Conservation (phyloP, 768 basidiomycete species). For the Kwoniella europaea region DNA sequence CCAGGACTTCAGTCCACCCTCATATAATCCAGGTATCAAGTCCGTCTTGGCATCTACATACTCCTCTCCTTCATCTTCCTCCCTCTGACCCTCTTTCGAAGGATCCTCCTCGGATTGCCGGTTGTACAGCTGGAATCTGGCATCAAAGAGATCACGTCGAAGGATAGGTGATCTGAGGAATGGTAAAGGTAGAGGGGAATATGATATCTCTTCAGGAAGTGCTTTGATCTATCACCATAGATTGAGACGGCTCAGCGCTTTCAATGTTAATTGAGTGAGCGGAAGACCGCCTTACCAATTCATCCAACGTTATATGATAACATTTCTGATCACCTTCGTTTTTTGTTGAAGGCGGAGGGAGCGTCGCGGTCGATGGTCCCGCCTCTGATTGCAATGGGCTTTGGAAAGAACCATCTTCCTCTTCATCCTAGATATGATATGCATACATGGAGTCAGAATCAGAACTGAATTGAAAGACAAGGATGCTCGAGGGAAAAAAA, state of each 20-base stretch:
- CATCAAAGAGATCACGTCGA: conserved; percentile 90
- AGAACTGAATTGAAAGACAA: too few relatives aligned
- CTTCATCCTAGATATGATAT: conserved; percentile 17
- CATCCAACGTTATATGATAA: conserved; percentile 42
- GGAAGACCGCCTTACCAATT: conserved; percentile 43
- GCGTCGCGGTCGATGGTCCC: conserved; percentile 31
- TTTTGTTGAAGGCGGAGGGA: conserved; percentile 13
- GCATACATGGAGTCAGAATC: too few relatives aligned
- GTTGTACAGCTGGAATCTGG: conserved; percentile 77
- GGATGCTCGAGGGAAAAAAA: conserved; percentile 32
- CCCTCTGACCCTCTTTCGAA: conserved; percentile 13
- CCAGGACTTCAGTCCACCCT: conserved; percentile 98
- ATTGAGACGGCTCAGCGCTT: too few relatives aligned
- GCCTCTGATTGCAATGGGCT: conserved; percentile 19
- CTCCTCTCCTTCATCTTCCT: conserved; percentile 59
- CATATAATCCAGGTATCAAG: conserved; percentile 87
- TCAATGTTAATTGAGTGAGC: neutral
- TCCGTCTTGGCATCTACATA: conserved; percentile 70
- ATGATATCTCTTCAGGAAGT: conserved; percentile 77
- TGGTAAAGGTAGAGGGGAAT: conserved; percentile 71
- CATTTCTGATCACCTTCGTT: conserved; percentile 25
- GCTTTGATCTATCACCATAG: conserved; percentile 65
- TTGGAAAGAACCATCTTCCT: conserved; percentile 17
- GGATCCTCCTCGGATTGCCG: neutral
- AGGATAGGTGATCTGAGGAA: conserved; percentile 62